These are phyloP conservation scores for Eimeria tenella DNA, from an alignment of 169 alveolate species.

Conservation along the genomic window DNA sequence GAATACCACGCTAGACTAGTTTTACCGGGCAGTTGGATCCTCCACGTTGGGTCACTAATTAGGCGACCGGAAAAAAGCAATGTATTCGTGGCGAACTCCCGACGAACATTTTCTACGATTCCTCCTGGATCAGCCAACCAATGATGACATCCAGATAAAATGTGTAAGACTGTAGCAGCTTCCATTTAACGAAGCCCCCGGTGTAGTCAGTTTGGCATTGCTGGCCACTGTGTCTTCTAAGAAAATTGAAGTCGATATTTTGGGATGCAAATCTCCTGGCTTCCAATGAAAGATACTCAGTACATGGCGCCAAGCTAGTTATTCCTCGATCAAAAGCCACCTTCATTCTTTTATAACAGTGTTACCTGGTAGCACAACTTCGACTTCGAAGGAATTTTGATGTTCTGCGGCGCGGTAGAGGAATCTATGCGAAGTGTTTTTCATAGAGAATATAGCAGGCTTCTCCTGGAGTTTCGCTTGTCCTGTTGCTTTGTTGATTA, in stretches of 20 bases:
- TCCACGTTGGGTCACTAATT: conserved; percentile 35
- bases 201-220: too few relatives aligned
- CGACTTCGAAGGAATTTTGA: conserved; percentile 70
- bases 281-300: too few relatives aligned
- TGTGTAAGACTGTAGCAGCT: too few relatives aligned
- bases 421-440: conserved; percentile 20
- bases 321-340: background rate
- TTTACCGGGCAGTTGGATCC: conserved; percentile 50
- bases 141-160: background rate
- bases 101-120: conserved; percentile 22
- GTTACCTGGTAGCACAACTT: conserved; percentile 67
- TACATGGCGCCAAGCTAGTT: background rate
- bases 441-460: background rate
- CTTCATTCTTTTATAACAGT: background rate
- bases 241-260: too few relatives aligned
- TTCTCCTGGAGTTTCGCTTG: conserved; percentile 4
- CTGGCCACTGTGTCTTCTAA: too few relatives aligned
- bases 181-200: too few relatives aligned
- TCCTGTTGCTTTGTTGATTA: background rate
- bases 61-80: conserved; percentile 44
- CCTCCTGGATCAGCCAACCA: conserved; percentile 36
- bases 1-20: background rate
- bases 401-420: conserved; percentile 62
- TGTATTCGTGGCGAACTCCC: conserved; percentile 37
- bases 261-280: too few relatives aligned